Percentiles rank a stretch among this genome's conserved stretches.
Evolutionary conservation across 202 grass and related monocot species (phyloP).

Genomic region (Dendrocalamus latiflorus): DNA sequence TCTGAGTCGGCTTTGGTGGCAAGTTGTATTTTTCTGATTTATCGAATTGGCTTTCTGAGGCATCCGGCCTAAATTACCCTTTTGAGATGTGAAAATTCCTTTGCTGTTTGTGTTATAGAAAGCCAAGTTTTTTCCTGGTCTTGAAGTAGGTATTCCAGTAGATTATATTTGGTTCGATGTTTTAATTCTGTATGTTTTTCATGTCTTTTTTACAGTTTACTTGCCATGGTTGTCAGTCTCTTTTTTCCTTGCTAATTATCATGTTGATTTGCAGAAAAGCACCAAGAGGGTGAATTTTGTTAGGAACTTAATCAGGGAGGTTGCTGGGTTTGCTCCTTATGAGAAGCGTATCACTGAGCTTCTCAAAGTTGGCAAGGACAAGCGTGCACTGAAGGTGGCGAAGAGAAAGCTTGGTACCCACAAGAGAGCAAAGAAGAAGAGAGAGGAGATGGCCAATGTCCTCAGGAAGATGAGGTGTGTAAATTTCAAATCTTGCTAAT

Average conservation of each 20-base stretch:
- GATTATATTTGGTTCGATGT: background rate
- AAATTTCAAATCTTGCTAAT: background rate
- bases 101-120: background rate
- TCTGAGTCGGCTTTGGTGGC: background rate
- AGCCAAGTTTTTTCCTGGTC: background rate
- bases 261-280: conserved; percentile 46
- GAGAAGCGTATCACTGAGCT: conserved; percentile 96
- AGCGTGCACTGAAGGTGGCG: conserved; percentile 84
- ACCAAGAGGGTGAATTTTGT: conserved; percentile 79
- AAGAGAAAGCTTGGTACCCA: conserved; percentile 95
- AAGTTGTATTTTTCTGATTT: background rate
- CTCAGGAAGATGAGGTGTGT: conserved; percentile 87
- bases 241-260: background rate
- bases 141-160: background rate
- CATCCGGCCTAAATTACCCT: background rate
- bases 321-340: conserved; percentile 93
- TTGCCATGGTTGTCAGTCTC: background rate
- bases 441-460: conserved; percentile 92
- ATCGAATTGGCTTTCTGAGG: background rate
- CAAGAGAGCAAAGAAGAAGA: conserved; percentile 99
- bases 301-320: conserved; percentile 77
- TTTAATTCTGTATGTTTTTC: background rate
- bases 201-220: background rate
- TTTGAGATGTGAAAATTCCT: background rate
- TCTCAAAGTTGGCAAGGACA: conserved; percentile 94